Percentiles rank a stretch among this genome's conserved stretches.
Evolutionary conservation across 2,329 filamentous ascomycete genomes (phyloP).

Genomic region (Atkinsonella texensis): DNA sequence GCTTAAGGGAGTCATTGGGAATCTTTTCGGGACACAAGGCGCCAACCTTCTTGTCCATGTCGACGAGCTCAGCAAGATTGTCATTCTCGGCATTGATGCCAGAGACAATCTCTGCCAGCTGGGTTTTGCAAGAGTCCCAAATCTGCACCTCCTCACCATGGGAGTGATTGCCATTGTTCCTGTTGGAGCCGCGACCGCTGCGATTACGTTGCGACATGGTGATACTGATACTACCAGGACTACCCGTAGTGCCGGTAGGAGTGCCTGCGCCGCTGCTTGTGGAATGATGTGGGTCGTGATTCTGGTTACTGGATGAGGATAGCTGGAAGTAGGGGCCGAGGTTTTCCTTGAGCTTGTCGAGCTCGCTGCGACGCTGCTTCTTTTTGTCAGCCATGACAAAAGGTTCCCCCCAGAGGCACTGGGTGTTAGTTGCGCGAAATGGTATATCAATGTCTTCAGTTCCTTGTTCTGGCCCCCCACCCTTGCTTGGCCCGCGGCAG

Average conservation of each 20-base stretch:
- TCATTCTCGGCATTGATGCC: constrained; percentile 31
- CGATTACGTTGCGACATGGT: constrained; percentile 33
- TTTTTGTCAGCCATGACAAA: constrained; percentile 22
- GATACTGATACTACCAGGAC: constrained; percentile 3
- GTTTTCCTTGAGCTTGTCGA: constrained; percentile 22
- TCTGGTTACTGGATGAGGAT: constrained; percentile 11
- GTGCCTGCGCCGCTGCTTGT: constrained; percentile 8
- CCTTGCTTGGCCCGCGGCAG: not conserved
- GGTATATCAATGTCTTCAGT: not conserved
- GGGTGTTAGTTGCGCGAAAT: not conserved
- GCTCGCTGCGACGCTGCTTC: constrained; percentile 20
- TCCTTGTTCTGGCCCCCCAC: not conserved
- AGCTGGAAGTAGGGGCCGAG: constrained; percentile 22
- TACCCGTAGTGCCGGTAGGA: constrained; percentile 1
- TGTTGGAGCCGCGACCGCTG: constrained; percentile 31
- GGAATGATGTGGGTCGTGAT: constrained; percentile 3
- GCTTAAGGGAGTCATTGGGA: constrained; percentile 24
- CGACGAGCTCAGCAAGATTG: constrained; percentile 26
- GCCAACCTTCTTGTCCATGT: constrained; percentile 29
- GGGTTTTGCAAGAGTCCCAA: constrained; percentile 29
- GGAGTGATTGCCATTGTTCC: constrained; percentile 27
- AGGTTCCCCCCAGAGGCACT: not conserved
- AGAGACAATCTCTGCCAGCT: constrained; percentile 26
- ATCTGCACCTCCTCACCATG: constrained; percentile 32
- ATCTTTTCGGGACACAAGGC: constrained; percentile 26